Base-by-base conservation (phyloP, 192 early-diverging fungal genomes). In the Paraglomus brasilianum region DNA sequence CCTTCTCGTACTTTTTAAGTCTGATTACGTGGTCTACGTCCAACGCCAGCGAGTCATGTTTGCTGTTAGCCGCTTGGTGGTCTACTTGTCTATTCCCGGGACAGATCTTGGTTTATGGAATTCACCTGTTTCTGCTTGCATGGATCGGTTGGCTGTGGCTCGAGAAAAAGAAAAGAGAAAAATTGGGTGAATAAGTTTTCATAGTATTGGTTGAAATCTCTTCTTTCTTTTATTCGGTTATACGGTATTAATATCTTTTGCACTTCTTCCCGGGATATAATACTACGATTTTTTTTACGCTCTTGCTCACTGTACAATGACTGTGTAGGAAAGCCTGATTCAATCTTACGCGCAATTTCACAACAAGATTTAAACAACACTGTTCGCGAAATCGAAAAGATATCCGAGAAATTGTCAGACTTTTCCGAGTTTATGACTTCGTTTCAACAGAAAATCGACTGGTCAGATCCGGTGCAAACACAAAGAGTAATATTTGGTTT, bases 1-100 rank as follows among this genome's bases (percentile, higher is more conserved):
- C 50, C 41, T 61, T 76, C 39, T 75, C 77, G 39, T 70, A 70
- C 2, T 53, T 81, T 47, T 53, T 81, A 15, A 75, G 76, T 15
- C 69, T 81, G 15, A 22, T 81, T 19, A 78, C 80, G 2, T 81
- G 80, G 80, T 66, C 77, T 15, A 72, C 80, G 5, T 63, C 66
- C 61, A 75, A 73, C 55, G 72, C 77, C 14, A 69, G 67, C 52
- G 74, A 81, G 70, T 78, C 77, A 48, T 78, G 78, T 15, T 59
- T 81, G 9, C 49, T 81, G 1, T 72, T 81, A 47, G 72, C 78
- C 48, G 63, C 74, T 40, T 81, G 80, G 80, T 81, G 80, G 80
- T 69, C 72, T 36, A 30, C 78, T 53, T 81, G 80, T 19, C 72
- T 78, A 38, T 77, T 71, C 24, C 72, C 77, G 42, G 72, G 72